These are phyloP conservation scores for Apium graveolens DNA, from an alignment of 129 eudicot species.

Conservation along the genomic window DNA sequence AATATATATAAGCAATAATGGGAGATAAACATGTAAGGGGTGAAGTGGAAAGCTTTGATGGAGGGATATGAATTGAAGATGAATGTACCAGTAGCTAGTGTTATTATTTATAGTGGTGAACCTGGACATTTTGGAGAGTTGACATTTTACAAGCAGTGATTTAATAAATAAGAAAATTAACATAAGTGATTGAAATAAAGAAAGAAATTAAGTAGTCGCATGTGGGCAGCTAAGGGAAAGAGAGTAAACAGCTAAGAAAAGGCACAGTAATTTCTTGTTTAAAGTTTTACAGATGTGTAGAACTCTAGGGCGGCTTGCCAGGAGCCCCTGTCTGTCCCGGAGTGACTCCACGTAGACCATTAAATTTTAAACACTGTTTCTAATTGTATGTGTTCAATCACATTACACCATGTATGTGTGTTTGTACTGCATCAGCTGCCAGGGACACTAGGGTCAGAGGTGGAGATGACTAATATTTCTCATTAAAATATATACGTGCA, in stretches of 20 bases:
- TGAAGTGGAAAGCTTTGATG: background rate
- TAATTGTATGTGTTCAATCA: background rate
- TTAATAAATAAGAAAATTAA: background rate
- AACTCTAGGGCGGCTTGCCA: constrained; percentile 4
- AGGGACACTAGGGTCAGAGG: background rate
- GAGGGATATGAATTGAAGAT: background rate
- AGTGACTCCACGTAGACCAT: background rate
- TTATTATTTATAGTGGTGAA: background rate
- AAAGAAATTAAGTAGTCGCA: background rate
- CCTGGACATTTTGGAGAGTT: background rate
- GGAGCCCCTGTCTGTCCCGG: background rate
- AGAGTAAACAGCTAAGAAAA: background rate
- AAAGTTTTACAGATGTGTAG: background rate
- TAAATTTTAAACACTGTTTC: no score
- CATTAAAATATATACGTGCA: no score
- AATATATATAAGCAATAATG: no score
- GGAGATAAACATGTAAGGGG: background rate
- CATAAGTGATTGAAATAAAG: background rate
- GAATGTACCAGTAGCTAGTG: background rate
- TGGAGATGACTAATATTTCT: no score
- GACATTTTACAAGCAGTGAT: background rate
- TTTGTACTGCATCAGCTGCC: background rate
- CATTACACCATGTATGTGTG: background rate
- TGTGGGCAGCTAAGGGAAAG: background rate
- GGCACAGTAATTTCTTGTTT: constrained; percentile 4